Evolutionary conservation across 1,284 basidiomycete species (phyloP).

Genomic region (Apiotrichum laibachii): DNA sequence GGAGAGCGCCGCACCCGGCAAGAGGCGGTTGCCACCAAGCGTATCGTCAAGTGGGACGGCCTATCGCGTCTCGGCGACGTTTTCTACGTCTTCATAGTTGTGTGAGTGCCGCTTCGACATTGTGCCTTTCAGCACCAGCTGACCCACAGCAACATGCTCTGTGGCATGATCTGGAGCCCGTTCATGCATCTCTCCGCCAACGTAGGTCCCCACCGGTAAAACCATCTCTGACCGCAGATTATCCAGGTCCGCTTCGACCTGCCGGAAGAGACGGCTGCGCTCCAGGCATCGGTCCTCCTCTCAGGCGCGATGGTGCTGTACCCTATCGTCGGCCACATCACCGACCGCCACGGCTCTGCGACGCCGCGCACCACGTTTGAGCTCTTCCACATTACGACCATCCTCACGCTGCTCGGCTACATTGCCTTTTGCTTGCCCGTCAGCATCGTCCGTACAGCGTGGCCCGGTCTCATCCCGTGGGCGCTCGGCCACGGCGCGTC

Average conservation of each 20-base stretch:
- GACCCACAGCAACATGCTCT: slow-evolving; percentile 59
- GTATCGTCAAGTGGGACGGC: slow-evolving; percentile 29
- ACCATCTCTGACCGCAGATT: slow-evolving; percentile 7
- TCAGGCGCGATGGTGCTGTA: slow-evolving; percentile 72
- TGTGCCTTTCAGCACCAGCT: background rate
- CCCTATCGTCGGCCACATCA: slow-evolving; percentile 61
- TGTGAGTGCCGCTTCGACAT: slow-evolving; percentile 20
- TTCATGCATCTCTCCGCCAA: slow-evolving; percentile 75
- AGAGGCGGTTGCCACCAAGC: slow-evolving; percentile 38
- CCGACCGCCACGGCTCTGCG: slow-evolving; percentile 44
- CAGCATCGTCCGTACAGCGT: slow-evolving; percentile 58
- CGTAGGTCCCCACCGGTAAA: slow-evolving; percentile 42
- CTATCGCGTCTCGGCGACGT: slow-evolving; percentile 62
- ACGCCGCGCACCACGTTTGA: slow-evolving; percentile 55
- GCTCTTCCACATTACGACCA: slow-evolving; percentile 61
- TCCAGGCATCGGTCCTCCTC: slow-evolving; percentile 67
- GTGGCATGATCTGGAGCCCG: slow-evolving; percentile 73
- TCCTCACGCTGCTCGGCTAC: slow-evolving; percentile 64
- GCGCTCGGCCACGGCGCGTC: slow-evolving; percentile 70
- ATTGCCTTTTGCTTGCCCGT: slow-evolving; percentile 65
- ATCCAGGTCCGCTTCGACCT: slow-evolving; percentile 66
- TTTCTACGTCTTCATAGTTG: slow-evolving; percentile 66
- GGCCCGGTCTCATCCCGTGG: slow-evolving; percentile 64
- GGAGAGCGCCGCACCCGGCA: slow-evolving; percentile 63
- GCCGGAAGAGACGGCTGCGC: slow-evolving; percentile 61